phyloP scores from a whole-genome alignment of 352 stramenopile species.

The Aphanomyces euteiches region DNA sequence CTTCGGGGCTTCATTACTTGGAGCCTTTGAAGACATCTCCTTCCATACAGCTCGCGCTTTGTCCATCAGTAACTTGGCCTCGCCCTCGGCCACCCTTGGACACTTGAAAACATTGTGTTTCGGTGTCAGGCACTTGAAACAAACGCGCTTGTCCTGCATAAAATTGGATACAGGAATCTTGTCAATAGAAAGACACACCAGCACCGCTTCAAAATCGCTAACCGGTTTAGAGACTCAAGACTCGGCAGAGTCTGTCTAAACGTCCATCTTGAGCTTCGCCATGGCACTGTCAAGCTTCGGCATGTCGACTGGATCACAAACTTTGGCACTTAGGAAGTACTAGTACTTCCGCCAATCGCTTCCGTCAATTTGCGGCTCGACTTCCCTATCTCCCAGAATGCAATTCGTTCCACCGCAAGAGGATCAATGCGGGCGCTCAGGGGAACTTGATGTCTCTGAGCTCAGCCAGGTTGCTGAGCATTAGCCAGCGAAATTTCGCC shows the following conservation, averaged over 20 bases:
- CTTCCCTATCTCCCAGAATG: conserved; percentile 13
- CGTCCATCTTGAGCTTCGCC: conserved; percentile 8
- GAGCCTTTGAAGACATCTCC: too few relatives aligned
- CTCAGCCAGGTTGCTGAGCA: too few relatives aligned
- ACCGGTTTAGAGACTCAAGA: conserved; percentile 2
- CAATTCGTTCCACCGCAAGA: too few relatives aligned
- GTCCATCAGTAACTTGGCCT: not conserved
- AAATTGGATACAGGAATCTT: conserved; percentile 5
- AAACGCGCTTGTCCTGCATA: not conserved
- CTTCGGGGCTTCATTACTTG: too few relatives aligned
- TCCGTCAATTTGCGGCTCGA: conserved; percentile 1
- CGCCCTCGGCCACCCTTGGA: not conserved
- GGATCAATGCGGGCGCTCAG: too few relatives aligned
- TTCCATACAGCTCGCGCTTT: not conserved
- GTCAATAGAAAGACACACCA: not conserved
- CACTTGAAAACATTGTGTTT: conserved; percentile 19
- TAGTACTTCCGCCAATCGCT: too few relatives aligned
- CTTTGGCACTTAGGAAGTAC: not conserved
- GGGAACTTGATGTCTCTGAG: too few relatives aligned
- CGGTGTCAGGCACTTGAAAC: conserved; percentile 1
- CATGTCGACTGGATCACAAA: conserved; percentile 1
- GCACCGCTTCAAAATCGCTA: not conserved
- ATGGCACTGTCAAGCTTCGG: too few relatives aligned
- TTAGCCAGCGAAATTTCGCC: too few relatives aligned
- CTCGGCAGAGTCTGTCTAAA: not conserved